Evolutionary conservation across 495 filamentous ascomycete genomes (phyloP).

Genomic region (Neurospora tetraspora): DNA sequence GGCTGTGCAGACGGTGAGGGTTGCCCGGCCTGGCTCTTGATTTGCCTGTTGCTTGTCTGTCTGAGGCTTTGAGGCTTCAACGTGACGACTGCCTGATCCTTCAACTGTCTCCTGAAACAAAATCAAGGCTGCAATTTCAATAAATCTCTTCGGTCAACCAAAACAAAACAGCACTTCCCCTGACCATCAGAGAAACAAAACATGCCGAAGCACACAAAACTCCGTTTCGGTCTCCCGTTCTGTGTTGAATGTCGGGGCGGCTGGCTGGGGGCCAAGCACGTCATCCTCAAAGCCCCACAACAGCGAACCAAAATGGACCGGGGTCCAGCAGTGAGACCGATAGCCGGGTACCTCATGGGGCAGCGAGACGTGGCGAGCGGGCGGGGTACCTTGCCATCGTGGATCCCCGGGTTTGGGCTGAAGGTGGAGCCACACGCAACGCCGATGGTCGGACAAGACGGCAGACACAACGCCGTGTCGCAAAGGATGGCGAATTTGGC

Average conservation of each 20-base stretch:
- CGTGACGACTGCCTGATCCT: background rate
- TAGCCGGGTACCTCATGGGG: background rate
- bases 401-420: background rate
- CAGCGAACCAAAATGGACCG: background rate
- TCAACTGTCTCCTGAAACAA: background rate
- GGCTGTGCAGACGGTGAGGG: background rate
- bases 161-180: background rate
- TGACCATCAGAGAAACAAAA: background rate
- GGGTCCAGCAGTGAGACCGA: background rate
- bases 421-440: background rate
- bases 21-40: background rate
- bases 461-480: background rate
- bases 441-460: background rate
- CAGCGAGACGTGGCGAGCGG: background rate
- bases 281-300: slow-evolving; percentile 12
- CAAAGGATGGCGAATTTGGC: background rate
- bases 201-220: background rate
- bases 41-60: background rate
- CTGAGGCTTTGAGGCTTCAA: background rate
- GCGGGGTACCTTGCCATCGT: background rate
- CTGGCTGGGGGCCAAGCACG: slow-evolving; percentile 9
- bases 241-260: too few species aligned
- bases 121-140: background rate
- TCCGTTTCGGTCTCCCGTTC: background rate
- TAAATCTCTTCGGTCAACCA: background rate